A percentile compares a stretch with the other conserved stretches of the same genome.
Evolutionary conservation across 1,284 basidiomycete genomes (phyloP).

Genomic region (Megacollybia platyphylla): DNA sequence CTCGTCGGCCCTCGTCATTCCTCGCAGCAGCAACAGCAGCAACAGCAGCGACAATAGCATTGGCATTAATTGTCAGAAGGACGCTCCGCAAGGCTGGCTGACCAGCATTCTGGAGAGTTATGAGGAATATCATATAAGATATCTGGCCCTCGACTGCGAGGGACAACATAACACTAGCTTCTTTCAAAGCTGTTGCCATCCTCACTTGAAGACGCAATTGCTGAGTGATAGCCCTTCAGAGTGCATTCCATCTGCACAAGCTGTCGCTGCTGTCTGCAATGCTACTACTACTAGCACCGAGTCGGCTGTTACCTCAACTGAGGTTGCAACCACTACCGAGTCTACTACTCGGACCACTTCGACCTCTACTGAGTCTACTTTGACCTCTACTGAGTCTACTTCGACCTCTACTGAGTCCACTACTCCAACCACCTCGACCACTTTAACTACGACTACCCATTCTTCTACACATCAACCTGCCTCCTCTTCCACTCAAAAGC

Average conservation of each 20-base stretch:
- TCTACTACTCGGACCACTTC: slow-evolving; percentile 7
- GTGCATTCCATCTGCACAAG: slow-evolving; percentile 26
- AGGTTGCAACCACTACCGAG: slow-evolving; percentile 3
- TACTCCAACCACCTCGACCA: slow-evolving; percentile 8
- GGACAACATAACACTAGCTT: slow-evolving; percentile 53
- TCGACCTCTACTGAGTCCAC: slow-evolving; percentile 1
- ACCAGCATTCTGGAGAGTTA: slow-evolving; percentile 40
- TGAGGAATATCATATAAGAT: slow-evolving; percentile 51
- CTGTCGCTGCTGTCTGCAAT: slow-evolving; percentile 6
- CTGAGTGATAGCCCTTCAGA: slow-evolving; percentile 31
- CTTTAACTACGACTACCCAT: slow-evolving; percentile 12
- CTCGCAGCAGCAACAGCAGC: slow-evolving; percentile 28
- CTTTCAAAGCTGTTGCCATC: slow-evolving; percentile 43
- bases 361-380: slow-evolving; percentile 5
- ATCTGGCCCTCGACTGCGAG: slow-evolving; percentile 44
- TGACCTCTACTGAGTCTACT: slow-evolving; percentile 1
- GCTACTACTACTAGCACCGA: slow-evolving; percentile 6
- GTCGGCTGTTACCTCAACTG: slow-evolving; percentile 6
- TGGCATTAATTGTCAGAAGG: too few relatives aligned
- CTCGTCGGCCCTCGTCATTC: slow-evolving; percentile 25
- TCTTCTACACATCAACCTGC: slow-evolving; percentile 5
- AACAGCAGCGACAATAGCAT: neutral
- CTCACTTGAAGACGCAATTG: slow-evolving; percentile 35
- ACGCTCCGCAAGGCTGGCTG: slow-evolving; percentile 30
- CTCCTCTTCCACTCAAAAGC: slow-evolving; percentile 5